Evolutionary conservation across 805 yeast species (phyloP), one percentile per base, ranked within the genome.

Genomic region (Ogataea philodendri): DNA sequence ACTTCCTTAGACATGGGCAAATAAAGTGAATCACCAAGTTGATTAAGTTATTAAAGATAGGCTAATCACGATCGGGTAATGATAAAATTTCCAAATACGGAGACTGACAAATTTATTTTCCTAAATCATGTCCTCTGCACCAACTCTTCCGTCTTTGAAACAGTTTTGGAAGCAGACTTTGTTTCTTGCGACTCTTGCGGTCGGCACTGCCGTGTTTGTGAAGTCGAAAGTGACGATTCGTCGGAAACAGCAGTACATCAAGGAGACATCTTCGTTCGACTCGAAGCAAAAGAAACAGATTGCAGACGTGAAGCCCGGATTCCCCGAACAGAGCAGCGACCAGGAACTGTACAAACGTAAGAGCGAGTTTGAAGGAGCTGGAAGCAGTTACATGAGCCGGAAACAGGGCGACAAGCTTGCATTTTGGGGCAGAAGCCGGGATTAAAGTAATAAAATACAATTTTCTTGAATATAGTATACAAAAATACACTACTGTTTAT

Each of bases 331-430:
- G 26, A 49, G 54, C 14, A 51, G 51, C n/a, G 55, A 48, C 8
- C 62, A 63, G 29, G 59, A 81, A 5, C 52, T 50, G 15, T 62
- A 59, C 15, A 50, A 59, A 27, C 62, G 88, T 42, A 76, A 77
- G 44, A 74, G 81, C 35, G 77, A 72, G 49, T 84, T 70, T 51
- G 84, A 80, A 47, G 90, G 88, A 5, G 68, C 81, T 1, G 85
- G 86, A 1, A 63, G 64, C 36, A 72, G 84, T 30, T 79, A 78
- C 37, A 56, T 42, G 88, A 57, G 65, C 30, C 46, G 66, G 23
- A 57, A 59, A 40, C 53, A 53, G 26, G 67, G 67, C 22, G 66
- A 63, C 44, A 61, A 60, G 35, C 58, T 63, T 30, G 48, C 46
- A 21, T 41, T 32, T 21, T 51, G 56, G 45, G 46, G 35, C 3